Conservation (phyloP, 108 stramenopile genomes). For the Conticribra weissflogii region DNA sequence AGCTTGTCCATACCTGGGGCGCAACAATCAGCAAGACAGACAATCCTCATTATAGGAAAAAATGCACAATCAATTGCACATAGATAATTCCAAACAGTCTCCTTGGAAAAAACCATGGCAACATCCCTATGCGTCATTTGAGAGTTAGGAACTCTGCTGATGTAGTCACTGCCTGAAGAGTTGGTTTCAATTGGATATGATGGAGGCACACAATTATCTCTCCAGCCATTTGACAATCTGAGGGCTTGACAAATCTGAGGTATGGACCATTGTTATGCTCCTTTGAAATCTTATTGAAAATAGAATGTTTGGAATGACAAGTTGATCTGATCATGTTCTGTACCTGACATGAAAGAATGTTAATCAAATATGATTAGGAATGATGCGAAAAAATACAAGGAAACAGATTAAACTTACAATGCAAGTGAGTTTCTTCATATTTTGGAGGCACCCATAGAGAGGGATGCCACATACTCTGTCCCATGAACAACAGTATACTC, state of each 20-base stretch:
- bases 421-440: neutral
- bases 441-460: neutral
- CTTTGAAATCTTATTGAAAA: neutral
- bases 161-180: neutral
- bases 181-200: neutral
- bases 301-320: neutral
- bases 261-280: conserved; percentile 2
- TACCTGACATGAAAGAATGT: neutral
- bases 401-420: neutral
- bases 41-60: neutral
- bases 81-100: conserved; percentile 1
- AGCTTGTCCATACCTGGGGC: conserved; percentile 7
- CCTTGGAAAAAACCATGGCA: neutral
- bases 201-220: neutral
- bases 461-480: neutral
- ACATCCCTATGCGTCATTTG: neutral
- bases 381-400: neutral
- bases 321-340: neutral
- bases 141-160: neutral
- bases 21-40: neutral
- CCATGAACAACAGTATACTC: neutral
- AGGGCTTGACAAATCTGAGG: neutral
- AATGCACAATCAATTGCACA: neutral
- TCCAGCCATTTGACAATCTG: conserved; percentile 14
- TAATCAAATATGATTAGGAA: neutral